Percentiles rank a stretch among this genome's conserved stretches.
Conservation (phyloP, 495 filamentous ascomycete genomes). For the Podospora bellae-mahoneyi region DNA sequence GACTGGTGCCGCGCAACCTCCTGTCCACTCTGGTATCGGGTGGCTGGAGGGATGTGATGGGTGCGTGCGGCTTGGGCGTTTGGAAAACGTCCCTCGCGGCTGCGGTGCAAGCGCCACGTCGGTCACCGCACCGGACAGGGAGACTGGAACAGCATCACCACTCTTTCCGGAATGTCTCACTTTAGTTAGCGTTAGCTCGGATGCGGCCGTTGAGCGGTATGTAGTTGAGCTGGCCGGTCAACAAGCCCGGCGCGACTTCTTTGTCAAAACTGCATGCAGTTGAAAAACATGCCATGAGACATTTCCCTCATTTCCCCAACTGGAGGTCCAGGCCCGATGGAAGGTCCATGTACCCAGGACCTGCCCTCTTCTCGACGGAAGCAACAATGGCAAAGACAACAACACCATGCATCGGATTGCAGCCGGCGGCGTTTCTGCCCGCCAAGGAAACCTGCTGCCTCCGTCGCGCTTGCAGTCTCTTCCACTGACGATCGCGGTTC, state of each 20-base stretch:
- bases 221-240: not conserved
- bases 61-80: not conserved
- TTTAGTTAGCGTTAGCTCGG: not conserved
- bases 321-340: not conserved
- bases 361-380: slow-evolving; percentile 1
- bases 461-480: not conserved
- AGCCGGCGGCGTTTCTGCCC: not conserved
- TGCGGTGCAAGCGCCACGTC: slow-evolving; percentile 1
- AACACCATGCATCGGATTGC: not conserved
- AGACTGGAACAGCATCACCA: not conserved
- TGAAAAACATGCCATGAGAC: not conserved
- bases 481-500: not conserved
- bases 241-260: not conserved
- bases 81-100: not conserved
- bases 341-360: not conserved
- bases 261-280: not conserved
- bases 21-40: not conserved
- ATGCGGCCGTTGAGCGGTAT: not conserved
- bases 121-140: not conserved
- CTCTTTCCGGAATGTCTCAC: not conserved
- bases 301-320: not conserved
- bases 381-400: slow-evolving; percentile 1
- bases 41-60: not conserved
- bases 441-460: not conserved
- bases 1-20: not conserved